Percentiles rank a stretch among this genome's conserved stretches.
Evolutionary conservation across 2,329 filamentous ascomycete genomes (phyloP).

Genomic region (Penicillium concentricum): DNA sequence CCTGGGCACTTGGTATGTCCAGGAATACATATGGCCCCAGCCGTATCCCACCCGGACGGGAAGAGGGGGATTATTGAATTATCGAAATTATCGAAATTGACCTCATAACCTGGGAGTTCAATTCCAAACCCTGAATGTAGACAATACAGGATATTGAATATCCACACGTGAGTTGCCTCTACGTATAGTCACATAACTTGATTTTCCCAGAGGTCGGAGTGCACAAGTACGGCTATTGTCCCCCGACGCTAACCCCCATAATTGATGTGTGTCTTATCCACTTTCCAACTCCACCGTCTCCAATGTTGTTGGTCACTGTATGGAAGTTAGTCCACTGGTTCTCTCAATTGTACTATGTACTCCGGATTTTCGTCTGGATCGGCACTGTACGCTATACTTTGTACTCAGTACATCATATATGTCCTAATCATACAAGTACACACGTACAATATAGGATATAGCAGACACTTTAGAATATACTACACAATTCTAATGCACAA

Average conservation of each 20-base stretch:
- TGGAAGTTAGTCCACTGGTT: background rate
- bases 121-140: background rate
- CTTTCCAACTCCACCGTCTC: background rate
- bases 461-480: background rate
- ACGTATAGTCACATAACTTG: no score
- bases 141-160: background rate
- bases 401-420: background rate
- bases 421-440: background rate
- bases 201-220: background rate
- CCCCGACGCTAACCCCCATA: conserved; percentile 1
- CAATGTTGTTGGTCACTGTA: background rate
- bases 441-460: background rate
- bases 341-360: background rate
- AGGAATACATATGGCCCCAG: background rate
- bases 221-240: background rate
- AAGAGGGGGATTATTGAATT: no score
- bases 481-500: background rate
- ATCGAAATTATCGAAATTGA: background rate
- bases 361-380: conserved; percentile 5
- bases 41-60: background rate
- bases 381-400: background rate
- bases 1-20: conserved; percentile 2
- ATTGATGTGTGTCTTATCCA: background rate
- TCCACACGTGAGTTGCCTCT: background rate
- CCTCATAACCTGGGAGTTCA: background rate